These are phyloP conservation scores for Scutellaria baicalensis DNA, from an alignment of 257 asterid species.

Conservation along the genomic window DNA sequence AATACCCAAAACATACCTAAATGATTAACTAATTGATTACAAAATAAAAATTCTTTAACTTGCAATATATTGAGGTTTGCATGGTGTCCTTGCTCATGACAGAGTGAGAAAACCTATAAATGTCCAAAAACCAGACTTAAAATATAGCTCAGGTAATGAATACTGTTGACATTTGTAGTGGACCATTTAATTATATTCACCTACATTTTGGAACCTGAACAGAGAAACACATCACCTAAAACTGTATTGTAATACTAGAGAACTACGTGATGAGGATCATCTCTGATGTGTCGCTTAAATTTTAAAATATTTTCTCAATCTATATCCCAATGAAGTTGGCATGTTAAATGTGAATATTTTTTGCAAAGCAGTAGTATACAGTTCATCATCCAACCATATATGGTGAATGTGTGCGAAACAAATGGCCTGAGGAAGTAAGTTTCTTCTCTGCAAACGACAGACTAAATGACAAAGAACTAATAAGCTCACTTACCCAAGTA, in stretches of 20 bases:
- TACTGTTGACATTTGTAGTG: not conserved
- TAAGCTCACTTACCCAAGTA: constrained; percentile 68
- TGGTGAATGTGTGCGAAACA: not conserved
- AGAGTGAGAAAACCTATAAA: not conserved
- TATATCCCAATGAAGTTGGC: not conserved
- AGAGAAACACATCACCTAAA: not conserved
- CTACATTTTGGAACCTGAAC: not conserved
- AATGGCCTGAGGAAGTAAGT: not conserved
- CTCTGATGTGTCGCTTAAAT: not conserved
- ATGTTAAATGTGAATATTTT: not conserved
- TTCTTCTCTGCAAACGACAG: not conserved
- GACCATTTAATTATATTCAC: not conserved
- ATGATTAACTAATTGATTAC: no score
- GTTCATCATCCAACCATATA: not conserved
- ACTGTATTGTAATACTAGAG: not conserved
- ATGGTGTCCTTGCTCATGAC: not conserved
- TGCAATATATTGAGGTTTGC: not conserved
- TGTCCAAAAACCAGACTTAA: not conserved
- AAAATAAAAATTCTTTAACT: not conserved
- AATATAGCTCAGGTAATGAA: not conserved
- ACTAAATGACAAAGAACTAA: not conserved
- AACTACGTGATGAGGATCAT: not conserved
- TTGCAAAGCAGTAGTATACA: not conserved
- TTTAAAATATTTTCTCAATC: not conserved
- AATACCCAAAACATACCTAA: no score